Percentiles rank a stretch among this genome's conserved stretches.
Conservation (phyloP, 2,329 filamentous ascomycete genomes). For the Fusarium haematococcum region DNA sequence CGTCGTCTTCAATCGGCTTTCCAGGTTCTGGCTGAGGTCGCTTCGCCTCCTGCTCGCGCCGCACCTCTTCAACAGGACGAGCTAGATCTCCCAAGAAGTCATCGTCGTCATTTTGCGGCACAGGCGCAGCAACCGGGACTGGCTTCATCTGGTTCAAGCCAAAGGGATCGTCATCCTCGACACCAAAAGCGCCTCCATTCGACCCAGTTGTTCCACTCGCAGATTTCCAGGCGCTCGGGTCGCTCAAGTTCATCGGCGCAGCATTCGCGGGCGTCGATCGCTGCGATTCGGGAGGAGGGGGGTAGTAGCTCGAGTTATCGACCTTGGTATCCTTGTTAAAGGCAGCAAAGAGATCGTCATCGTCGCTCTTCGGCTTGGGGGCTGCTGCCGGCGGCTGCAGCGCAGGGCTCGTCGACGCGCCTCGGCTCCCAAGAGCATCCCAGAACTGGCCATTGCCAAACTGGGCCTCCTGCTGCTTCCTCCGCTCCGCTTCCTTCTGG, state of each 20-base stretch:
- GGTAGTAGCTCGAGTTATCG: constrained; percentile 74
- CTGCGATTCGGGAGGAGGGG: constrained; percentile 59
- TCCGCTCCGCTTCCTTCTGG: constrained; percentile 79
- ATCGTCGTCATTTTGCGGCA: constrained; percentile 63
- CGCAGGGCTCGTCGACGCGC: constrained; percentile 54
- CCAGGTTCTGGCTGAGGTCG: constrained; percentile 62
- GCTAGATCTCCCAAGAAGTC: constrained; percentile 75
- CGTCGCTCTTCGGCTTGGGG: constrained; percentile 51
- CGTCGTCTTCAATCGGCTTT: constrained; percentile 66
- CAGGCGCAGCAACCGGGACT: constrained; percentile 45
- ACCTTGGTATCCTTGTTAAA: constrained; percentile 76
- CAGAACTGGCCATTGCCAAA: constrained; percentile 84
- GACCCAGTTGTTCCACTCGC: constrained; percentile 43
- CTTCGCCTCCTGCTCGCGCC: constrained; percentile 57
- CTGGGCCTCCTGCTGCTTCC: constrained; percentile 77
- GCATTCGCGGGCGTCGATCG: constrained; percentile 59
- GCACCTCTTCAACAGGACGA: constrained; percentile 73
- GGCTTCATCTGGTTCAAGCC: constrained; percentile 75
- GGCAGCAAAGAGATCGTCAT: constrained; percentile 75
- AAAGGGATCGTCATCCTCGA: constrained; percentile 90
- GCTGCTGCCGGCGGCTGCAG: constrained; percentile 34
- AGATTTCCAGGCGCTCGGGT: constrained; percentile 65
- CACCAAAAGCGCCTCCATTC: constrained; percentile 54
- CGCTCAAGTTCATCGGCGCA: constrained; percentile 62
- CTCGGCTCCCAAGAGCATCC: constrained; percentile 74